Base-by-base conservation (phyloP, 768 basidiomycete species). In the Cystobasidium onofrii region DNA sequence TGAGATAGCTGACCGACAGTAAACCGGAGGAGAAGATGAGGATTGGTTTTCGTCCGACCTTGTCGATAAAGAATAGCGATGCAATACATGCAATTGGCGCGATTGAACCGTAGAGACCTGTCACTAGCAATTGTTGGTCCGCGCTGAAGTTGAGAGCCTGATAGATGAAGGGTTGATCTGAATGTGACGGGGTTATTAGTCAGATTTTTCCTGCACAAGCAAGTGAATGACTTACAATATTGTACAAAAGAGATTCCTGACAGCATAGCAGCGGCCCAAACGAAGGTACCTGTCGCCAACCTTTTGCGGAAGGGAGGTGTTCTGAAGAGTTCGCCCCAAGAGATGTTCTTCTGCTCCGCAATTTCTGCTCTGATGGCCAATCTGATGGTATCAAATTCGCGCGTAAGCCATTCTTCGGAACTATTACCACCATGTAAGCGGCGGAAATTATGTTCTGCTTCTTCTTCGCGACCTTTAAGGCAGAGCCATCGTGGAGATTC, bases 161-260 rank as follows among this genome's bases (percentile, higher is more conserved):
- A 33, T 72, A 72, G 62, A 63, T 72, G 70, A 34, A 61, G 18
- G 66, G 41, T 64, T 64, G 63, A 43, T 64, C 63, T 64, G 31
- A 12, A 60, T 60, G 27, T 29, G 12, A 54, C 2, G 15, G 17
- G 4, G 31, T 17, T 4, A 23, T 69, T 46, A 44, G 46, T 18
- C 29, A 43, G 25, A 13, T 7, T 65, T 6, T 27, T 23, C 7
- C 64, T 17, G 39, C n/a, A 27, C 9, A 36, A 17, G 27, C 13
- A 65, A 41, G 64, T 12, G 18, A 2, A 25, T 18, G 34, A 52
- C 70, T 70, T 17, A 64, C 50, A 69, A 54, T 72, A 72, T 54
- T 72, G 70, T 1, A 72, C 70, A 65, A 72, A 72, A n/a, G 57
- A 61, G 10, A 72, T 60, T n/a, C 70, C 70, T 23, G 70, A 72